phyloP scores from a whole-genome alignment of 352 stramenopile genomes.

The Albugo candida region DNA sequence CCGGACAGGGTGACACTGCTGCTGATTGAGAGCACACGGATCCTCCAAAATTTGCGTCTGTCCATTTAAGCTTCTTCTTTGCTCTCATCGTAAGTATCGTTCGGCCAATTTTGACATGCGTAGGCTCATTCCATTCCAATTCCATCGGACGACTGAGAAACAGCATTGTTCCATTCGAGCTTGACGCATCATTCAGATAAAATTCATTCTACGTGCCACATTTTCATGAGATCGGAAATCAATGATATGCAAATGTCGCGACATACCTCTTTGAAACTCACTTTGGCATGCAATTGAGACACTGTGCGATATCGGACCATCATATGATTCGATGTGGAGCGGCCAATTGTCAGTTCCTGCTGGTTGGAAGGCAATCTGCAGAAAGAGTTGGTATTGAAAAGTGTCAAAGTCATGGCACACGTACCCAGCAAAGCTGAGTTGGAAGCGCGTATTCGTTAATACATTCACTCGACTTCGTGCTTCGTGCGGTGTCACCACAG shows the following conservation, averaged over 20 bases:
- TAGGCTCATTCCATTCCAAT: slow-evolving; percentile 64
- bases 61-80: slow-evolving; percentile 72
- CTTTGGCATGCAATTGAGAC: slow-evolving; percentile 67
- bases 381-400: neutral
- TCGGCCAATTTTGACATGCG: slow-evolving; percentile 70
- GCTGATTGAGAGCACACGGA: too few species aligned
- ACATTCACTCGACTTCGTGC: slow-evolving; percentile 57
- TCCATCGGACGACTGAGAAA: slow-evolving; percentile 63
- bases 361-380: slow-evolving; percentile 39
- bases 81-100: slow-evolving; percentile 69
- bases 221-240: neutral
- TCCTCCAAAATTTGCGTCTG: too few species aligned
- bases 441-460: slow-evolving; percentile 83
- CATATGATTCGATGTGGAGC: slow-evolving; percentile 74
- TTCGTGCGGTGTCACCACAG: slow-evolving; percentile 81
- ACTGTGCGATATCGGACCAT: slow-evolving; percentile 67
- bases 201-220: slow-evolving; percentile 35
- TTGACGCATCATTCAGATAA: slow-evolving; percentile 44
- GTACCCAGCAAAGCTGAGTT: slow-evolving; percentile 81
- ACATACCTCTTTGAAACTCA: slow-evolving; percentile 67
- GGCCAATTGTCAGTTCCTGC: slow-evolving; percentile 54
- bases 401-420: slow-evolving; percentile 5
- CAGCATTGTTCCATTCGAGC: slow-evolving; percentile 75
- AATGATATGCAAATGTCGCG: neutral
- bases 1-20: too few species aligned